Percentiles rank a stretch among this genome's conserved stretches.
phyloP scores from a whole-genome alignment of 2,329 filamentous ascomycete genomes.

The Arthroderma sp. region DNA sequence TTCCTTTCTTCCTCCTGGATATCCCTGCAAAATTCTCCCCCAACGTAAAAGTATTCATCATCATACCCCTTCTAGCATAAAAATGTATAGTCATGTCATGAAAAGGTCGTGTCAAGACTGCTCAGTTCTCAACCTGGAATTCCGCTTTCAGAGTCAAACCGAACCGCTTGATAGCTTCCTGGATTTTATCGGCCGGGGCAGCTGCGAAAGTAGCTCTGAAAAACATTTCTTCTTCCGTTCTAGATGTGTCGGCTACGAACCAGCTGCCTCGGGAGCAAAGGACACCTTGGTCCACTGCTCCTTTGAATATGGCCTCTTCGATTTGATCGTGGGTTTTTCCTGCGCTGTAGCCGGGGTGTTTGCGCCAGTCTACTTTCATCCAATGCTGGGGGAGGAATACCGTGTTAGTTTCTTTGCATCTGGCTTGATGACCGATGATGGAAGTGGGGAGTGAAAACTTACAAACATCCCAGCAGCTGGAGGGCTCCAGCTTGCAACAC shows the following conservation, averaged over 20 bases:
- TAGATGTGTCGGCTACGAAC: slow-evolving; percentile 66
- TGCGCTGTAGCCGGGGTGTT: slow-evolving; percentile 28
- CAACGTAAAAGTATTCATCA: neutral
- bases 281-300: slow-evolving; percentile 61
- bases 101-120: neutral
- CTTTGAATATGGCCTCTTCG: slow-evolving; percentile 76
- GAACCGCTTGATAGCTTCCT: slow-evolving; percentile 59
- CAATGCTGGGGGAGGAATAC: slow-evolving; percentile 24
- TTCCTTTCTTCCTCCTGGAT: too few relatives aligned
- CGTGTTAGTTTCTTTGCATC: neutral
- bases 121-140: slow-evolving; percentile 26
- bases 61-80: neutral
- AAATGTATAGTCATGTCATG: neutral
- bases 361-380: slow-evolving; percentile 34
- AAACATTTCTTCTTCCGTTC: slow-evolving; percentile 52
- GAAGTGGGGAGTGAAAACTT: slow-evolving; percentile 29
- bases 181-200: slow-evolving; percentile 57
- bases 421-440: neutral
- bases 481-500: slow-evolving; percentile 62
- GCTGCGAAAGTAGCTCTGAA: slow-evolving; percentile 86
- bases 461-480: slow-evolving; percentile 91
- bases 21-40: too few relatives aligned
- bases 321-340: slow-evolving; percentile 37
- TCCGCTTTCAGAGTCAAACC: slow-evolving; percentile 56
- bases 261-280: slow-evolving; percentile 76